These are phyloP conservation scores for Sporothrix schenckii DNA, from an alignment of 2,329 filamentous ascomycete genomes.

Conservation along the genomic window DNA sequence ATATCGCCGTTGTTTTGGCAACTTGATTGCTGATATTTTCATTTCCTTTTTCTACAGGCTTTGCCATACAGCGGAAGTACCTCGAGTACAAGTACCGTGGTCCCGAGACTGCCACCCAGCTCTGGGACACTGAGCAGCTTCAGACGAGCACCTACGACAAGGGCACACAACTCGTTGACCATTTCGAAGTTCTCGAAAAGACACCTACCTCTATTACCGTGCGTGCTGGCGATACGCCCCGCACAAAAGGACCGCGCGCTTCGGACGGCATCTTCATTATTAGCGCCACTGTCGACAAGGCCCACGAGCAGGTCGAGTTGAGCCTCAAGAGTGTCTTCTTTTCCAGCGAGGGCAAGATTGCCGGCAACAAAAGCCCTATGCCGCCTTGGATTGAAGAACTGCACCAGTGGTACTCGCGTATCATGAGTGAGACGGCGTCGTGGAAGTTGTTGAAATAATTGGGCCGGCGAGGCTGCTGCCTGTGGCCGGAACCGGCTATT, in stretches of 20 bases:
- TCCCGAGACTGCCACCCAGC: conserved; percentile 59
- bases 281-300: conserved; percentile 61
- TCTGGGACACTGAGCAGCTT: conserved; percentile 64
- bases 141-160: conserved; percentile 60
- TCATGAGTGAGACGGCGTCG: conserved; percentile 47
- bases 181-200: conserved; percentile 72
- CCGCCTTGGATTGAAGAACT: conserved; percentile 45
- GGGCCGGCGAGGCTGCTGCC: neutral
- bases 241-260: conserved; percentile 57
- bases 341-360: conserved; percentile 45
- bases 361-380: conserved; percentile 44
- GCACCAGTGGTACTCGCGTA: conserved; percentile 48
- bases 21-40: conserved; percentile 5
- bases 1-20: no score
- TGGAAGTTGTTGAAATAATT: conserved; percentile 42
- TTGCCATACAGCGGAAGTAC: conserved; percentile 60
- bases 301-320: conserved; percentile 63
- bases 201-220: conserved; percentile 62
- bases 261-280: conserved; percentile 71
- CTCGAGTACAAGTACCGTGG: conserved; percentile 62
- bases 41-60: conserved; percentile 48
- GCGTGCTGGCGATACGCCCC: conserved; percentile 67
- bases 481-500: neutral
- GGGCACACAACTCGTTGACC: conserved; percentile 68
- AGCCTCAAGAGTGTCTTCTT: conserved; percentile 67